phyloP scores from a whole-genome alignment of 1,284 basidiomycete species.

The Pterulicium gracile region DNA sequence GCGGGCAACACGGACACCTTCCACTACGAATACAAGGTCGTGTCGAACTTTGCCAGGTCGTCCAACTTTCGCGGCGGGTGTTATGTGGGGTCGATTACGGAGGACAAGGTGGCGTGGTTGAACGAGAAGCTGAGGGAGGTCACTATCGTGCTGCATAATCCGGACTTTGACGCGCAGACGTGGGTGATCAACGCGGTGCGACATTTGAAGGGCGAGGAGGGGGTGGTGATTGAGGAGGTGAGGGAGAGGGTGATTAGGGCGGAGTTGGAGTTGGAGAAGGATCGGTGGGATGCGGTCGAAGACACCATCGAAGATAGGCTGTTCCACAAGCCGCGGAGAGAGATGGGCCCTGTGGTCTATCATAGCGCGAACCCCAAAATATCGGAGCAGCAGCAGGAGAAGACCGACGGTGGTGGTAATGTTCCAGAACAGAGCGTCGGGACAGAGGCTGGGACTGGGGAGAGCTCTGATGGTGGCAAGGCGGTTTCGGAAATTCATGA shows the following conservation, averaged over 20 bases:
- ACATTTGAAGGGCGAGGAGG: slow-evolving; percentile 12
- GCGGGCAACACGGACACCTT: slow-evolving; percentile 18
- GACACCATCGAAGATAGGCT: slow-evolving; percentile 17
- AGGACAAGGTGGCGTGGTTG: slow-evolving; percentile 13
- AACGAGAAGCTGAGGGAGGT: slow-evolving; percentile 12
- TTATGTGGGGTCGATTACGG: slow-evolving; percentile 15
- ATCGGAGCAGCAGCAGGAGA: no score
- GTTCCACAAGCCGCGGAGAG: no score
- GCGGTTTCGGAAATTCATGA: no score
- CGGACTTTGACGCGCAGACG: slow-evolving; percentile 15
- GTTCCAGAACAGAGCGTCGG: no score
- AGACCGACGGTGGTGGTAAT: no score
- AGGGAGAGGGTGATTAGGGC: slow-evolving; percentile 11
- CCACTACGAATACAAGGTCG: slow-evolving; percentile 12
- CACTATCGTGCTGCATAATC: slow-evolving; percentile 12
- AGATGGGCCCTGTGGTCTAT: no score
- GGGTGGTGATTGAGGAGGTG: slow-evolving; percentile 9
- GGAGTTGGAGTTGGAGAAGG: slow-evolving; percentile 12
- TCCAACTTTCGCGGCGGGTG: slow-evolving; percentile 16
- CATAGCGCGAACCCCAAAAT: no score
- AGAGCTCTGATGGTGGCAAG: no score
- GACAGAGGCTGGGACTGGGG: no score
- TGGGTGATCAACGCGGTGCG: slow-evolving; percentile 18
- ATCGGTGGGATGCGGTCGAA: slow-evolving; percentile 12
- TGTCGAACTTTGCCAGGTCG: slow-evolving; percentile 6